Percentiles rank a stretch among this genome's conserved stretches.
Conservation (phyloP, 768 basidiomycete species). For the Suillus fuscotomentosus region DNA sequence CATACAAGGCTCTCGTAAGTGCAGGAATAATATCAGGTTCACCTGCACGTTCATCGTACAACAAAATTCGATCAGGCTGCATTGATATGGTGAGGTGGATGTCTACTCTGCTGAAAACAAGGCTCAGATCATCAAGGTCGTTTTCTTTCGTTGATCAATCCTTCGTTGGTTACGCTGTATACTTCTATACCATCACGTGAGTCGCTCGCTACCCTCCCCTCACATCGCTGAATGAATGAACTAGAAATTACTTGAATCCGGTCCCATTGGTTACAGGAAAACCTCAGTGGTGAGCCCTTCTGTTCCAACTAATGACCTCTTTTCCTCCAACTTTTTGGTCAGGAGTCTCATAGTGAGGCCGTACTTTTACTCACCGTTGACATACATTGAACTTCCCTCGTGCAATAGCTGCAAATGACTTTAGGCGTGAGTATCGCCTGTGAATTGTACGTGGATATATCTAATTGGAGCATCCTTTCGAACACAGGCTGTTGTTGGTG, state of each 20-base stretch:
- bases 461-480: not conserved
- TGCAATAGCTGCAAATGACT: slow-evolving; percentile 42
- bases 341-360: slow-evolving; percentile 51
- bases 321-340: slow-evolving; percentile 22
- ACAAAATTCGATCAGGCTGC: slow-evolving; percentile 25
- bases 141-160: slow-evolving; percentile 48
- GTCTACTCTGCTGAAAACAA: not conserved
- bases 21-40: not conserved
- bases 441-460: not conserved
- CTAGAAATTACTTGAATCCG: slow-evolving; percentile 41
- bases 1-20: slow-evolving; percentile 54
- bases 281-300: slow-evolving; percentile 44
- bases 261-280: slow-evolving; percentile 33
- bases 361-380: slow-evolving; percentile 7
- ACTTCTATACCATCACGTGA: slow-evolving; percentile 55
- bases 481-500: slow-evolving; percentile 49
- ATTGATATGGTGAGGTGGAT: slow-evolving; percentile 28
- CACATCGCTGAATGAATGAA: not conserved
- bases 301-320: not conserved
- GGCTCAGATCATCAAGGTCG: not conserved
- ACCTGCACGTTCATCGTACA: not conserved
- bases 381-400: slow-evolving; percentile 1
- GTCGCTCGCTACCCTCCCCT: slow-evolving; percentile 17
- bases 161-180: slow-evolving; percentile 51
- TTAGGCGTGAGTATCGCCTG: slow-evolving; percentile 30